These are phyloP conservation scores for Pleurotus tuber-regium DNA, from an alignment of 768 basidiomycete genomes.

Conservation along the genomic window DNA sequence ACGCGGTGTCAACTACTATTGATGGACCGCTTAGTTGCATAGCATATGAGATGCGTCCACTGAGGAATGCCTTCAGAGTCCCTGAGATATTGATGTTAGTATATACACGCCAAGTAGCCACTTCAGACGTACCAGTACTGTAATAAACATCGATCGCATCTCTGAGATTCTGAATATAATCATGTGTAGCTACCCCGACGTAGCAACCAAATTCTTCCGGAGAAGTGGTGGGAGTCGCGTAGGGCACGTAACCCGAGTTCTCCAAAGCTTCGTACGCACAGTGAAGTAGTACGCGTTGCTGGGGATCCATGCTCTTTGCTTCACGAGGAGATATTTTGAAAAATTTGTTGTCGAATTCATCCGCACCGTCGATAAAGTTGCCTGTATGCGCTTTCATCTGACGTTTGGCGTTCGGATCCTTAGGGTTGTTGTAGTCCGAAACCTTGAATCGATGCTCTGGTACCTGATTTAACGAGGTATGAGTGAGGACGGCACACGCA, in stretches of 20 bases:
- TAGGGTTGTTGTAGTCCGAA: conserved; percentile 30
- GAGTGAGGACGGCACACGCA: too few species aligned
- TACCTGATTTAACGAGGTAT: conserved; percentile 46
- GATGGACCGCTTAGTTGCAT: conserved; percentile 71
- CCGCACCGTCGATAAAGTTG: conserved; percentile 59
- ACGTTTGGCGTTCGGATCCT: conserved; percentile 28
- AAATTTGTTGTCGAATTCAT: conserved; percentile 66
- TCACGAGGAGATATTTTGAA: conserved; percentile 76
- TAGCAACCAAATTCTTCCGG: conserved; percentile 62
- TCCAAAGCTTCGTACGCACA: conserved; percentile 68
- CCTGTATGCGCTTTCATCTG: conserved; percentile 53
- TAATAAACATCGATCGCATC: conserved; percentile 69
- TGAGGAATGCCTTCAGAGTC: conserved; percentile 63
- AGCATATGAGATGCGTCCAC: conserved; percentile 66
- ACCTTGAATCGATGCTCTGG: conserved; percentile 57
- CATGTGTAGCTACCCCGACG: conserved; percentile 67
- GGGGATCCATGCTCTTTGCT: conserved; percentile 75
- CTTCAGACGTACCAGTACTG: conserved; percentile 48
- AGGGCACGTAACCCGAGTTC: conserved; percentile 66
- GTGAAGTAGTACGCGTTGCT: conserved; percentile 67
- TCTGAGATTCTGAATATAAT: conserved; percentile 65
- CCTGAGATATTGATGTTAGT: conserved; percentile 35
- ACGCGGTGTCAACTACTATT: conserved; percentile 70
- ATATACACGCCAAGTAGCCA: too few species aligned
- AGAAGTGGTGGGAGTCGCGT: conserved; percentile 46